phyloP scores from a whole-genome alignment of 2,329 filamentous ascomycete genomes.

The Diaporthe sp. region DNA sequence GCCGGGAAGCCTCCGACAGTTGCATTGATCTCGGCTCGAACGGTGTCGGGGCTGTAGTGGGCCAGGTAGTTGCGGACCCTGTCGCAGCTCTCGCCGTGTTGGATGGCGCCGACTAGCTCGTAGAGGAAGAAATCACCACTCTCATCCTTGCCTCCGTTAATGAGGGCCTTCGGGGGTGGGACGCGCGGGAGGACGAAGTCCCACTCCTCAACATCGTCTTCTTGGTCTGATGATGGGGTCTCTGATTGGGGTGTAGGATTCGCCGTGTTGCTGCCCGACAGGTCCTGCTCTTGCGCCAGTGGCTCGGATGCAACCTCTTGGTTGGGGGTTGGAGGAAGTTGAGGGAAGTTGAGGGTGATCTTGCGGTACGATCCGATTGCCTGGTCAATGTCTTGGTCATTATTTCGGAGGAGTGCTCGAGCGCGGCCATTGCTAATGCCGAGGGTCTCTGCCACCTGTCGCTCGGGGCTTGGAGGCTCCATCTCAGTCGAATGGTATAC shows the following conservation, averaged over 20 bases:
- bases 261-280: not conserved
- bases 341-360: not conserved
- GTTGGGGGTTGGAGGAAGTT: not conserved
- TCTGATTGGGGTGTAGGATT: not conserved
- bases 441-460: not conserved
- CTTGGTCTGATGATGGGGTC: too few species aligned
- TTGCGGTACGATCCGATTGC: not conserved
- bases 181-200: constrained; percentile 9
- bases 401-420: not conserved
- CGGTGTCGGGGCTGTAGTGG: not conserved
- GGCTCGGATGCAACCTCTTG: not conserved
- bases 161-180: not conserved
- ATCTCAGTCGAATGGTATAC: not conserved
- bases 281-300: not conserved
- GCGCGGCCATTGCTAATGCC: not conserved
- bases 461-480: not conserved
- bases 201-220: not conserved
- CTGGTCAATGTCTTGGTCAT: not conserved
- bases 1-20: not conserved
- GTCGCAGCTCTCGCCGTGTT: not conserved
- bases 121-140: not conserved
- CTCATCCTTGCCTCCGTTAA: constrained; percentile 2
- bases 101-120: constrained; percentile 22
- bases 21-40: not conserved
- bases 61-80: constrained; percentile 16